Conservation (phyloP, 345 rosid species). For the Gossypium turneri region DNA sequence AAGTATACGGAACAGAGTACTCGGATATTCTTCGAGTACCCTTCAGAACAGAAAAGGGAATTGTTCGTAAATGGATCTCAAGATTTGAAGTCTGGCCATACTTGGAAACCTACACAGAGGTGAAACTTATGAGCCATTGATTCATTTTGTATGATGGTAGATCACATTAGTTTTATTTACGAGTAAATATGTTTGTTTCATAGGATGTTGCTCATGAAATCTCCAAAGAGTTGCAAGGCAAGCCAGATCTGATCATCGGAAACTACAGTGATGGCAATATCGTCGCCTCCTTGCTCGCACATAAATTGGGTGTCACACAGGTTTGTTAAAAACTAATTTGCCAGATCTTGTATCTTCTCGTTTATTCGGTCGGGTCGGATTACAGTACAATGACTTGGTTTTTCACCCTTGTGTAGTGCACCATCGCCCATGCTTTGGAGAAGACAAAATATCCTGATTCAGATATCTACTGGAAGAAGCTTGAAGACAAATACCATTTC, state of each 20-base stretch:
- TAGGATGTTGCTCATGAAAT: conserved; percentile 83
- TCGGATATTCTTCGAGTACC: conserved; percentile 89
- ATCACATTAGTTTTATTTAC: neutral
- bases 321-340: conserved; percentile 26
- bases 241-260: conserved; percentile 89
- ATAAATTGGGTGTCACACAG: conserved; percentile 90
- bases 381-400: neutral
- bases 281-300: conserved; percentile 85
- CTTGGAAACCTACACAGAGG: conserved; percentile 86
- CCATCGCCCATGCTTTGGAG: conserved; percentile 95
- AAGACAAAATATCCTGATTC: conserved; percentile 95
- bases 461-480: conserved; percentile 88
- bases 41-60: conserved; percentile 73
- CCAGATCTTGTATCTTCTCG: conserved; percentile 2
- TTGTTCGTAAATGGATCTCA: conserved; percentile 85
- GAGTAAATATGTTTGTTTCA: conserved; percentile 6
- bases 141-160: neutral
- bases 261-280: conserved; percentile 96
- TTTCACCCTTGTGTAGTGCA: conserved; percentile 49
- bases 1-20: conserved; percentile 66
- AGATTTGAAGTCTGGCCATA: conserved; percentile 98
- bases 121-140: conserved; percentile 12
- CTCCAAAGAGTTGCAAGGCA: conserved; percentile 74
- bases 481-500: conserved; percentile 92
- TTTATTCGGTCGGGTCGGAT: neutral